Base-by-base conservation (phyloP, 139 green algal species). In the Chlamydomonas sp. region DNA sequence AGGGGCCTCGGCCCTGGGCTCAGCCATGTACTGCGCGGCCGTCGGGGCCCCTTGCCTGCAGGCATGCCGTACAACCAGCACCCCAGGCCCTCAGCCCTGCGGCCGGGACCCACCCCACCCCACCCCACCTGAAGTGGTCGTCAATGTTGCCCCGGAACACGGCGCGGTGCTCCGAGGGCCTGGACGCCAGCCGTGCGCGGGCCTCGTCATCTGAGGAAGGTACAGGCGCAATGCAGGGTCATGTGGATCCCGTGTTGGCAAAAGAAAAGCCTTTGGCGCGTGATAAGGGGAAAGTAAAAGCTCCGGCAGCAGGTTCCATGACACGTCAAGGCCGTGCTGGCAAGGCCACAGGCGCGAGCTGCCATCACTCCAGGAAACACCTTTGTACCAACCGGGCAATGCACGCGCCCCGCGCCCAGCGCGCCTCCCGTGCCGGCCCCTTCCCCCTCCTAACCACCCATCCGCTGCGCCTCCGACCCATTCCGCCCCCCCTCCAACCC, bases 61-160 rank as follows among this genome's bases (percentile, higher is more conserved):
- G 31, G 31, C 31, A 49, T 49, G 31, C 31, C 31, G 31, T 49
- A 49, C 31, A 49, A 49, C 31, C 31, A 49, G 31, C 31, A 49
- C 31, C 31, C 31, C 31, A 49, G 31, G 31, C 31, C 31, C 31
- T 49, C 31, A 49, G 31, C 31, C 31, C 31, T 49, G 31, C 31
- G 31, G 31, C 31, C 31, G 31, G 31, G 31, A 0, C 31, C 31
- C n/a, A n/a, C n/a, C n/a, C 31, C 31, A 49, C 66, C 68, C 4
- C 74, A 5, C 15, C 77, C 14, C 57, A 92, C 49, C 95, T 84
- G 92, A 99, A 99, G 88, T 99, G 96, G 87, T 99, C 97, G 88
- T 99, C 97, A 4, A 81, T 92, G 89, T 99, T 99, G 79, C 97
- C 97, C 7, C 31, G 78, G 79, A 99, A 98, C 62, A 99, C 87